Evolutionary conservation across 371 early-diverging fungal genomes (phyloP).

Genomic region (Syncephalastrum sp.): DNA sequence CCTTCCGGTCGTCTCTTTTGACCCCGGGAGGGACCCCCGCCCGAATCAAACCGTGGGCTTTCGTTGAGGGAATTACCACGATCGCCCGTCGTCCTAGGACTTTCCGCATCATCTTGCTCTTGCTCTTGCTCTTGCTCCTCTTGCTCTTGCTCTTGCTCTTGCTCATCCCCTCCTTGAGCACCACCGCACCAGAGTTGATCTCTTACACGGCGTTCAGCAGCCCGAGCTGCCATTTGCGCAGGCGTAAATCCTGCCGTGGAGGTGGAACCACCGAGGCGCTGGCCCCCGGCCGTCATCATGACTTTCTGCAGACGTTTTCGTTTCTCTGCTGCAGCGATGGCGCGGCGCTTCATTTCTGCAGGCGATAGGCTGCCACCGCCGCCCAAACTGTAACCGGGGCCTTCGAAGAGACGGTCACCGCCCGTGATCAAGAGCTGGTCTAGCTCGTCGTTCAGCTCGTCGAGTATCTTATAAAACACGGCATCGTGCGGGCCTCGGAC

Average conservation of each 20-base stretch:
- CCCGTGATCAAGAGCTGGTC: slow-evolving; percentile 45
- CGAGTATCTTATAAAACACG: slow-evolving; percentile 57
- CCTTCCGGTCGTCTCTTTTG: not conserved
- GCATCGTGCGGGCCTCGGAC: slow-evolving; percentile 67
- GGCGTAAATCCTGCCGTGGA: slow-evolving; percentile 11
- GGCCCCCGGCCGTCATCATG: slow-evolving; percentile 54
- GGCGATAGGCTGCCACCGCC: slow-evolving; percentile 22
- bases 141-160: too few relatives aligned
- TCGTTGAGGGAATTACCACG: not conserved
- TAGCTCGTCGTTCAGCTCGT: slow-evolving; percentile 54
- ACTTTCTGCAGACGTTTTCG: slow-evolving; percentile 30
- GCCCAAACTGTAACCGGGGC: slow-evolving; percentile 38
- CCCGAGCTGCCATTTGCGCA: slow-evolving; percentile 46
- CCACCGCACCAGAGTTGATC: slow-evolving; percentile 65
- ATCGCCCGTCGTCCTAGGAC: not conserved
- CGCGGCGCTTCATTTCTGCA: slow-evolving; percentile 21
- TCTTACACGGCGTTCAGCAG: slow-evolving; percentile 52
- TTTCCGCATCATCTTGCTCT: slow-evolving; percentile 5
- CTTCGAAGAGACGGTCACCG: slow-evolving; percentile 52
- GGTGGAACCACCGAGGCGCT: slow-evolving; percentile 42
- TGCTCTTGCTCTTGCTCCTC: not conserved
- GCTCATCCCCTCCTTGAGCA: slow-evolving; percentile 14
- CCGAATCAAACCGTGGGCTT: too few relatives aligned
- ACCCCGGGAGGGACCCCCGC: too few relatives aligned
- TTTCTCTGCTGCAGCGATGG: slow-evolving; percentile 53